Base-by-base conservation (phyloP, 768 basidiomycete species). In the Russula olivacea region DNA sequence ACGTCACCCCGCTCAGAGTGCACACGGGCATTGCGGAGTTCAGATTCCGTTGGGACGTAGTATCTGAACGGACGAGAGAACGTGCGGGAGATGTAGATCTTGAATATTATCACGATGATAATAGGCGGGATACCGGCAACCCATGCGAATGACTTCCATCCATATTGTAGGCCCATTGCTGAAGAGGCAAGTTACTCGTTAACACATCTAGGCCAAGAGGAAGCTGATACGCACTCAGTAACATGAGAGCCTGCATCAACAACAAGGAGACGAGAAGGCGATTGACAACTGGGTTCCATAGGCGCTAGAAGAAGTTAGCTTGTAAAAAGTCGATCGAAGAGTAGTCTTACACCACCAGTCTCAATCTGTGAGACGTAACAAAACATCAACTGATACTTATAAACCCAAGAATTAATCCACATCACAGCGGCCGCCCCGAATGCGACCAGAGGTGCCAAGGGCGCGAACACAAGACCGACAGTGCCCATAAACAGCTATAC, bases 371-470 rank as follows among this genome's bases (percentile, higher is more conserved):
- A 86, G 53, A 92, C 77, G 71, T 82, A 95, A 61, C 96, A 92
- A 73, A 96, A 98, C 86, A 98, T 93, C 55, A 98, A 79, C 77
- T 95, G 90, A 71, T 98, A 98, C 76, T 98, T 99, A 80, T 95
- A 93, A 23, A 92, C 89, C 80, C 85, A 85, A 6, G 87, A 89
- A 65, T 84, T 84, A 70, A 88, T 77, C 91, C 93, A 98, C 73
- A 94, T 90, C 23, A 97, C 92, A 36, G 88, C 72, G 3, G 87
- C 87, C 14, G 86, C 92, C 19, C 89, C 91, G 30, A 94, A 79
- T 10, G 81, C 82, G 17, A 99, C 94, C 34, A 98, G 76, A 1
- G 97, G 97, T 0, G 96, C 95, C 7, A 99, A 77, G 15, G 96
- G 96, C 0, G 96, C 93, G 70, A 98, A 98, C 19, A 97, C 87